These are phyloP conservation scores for Mycena galopus DNA, from an alignment of 768 basidiomycete genomes.

Conservation along the genomic window DNA sequence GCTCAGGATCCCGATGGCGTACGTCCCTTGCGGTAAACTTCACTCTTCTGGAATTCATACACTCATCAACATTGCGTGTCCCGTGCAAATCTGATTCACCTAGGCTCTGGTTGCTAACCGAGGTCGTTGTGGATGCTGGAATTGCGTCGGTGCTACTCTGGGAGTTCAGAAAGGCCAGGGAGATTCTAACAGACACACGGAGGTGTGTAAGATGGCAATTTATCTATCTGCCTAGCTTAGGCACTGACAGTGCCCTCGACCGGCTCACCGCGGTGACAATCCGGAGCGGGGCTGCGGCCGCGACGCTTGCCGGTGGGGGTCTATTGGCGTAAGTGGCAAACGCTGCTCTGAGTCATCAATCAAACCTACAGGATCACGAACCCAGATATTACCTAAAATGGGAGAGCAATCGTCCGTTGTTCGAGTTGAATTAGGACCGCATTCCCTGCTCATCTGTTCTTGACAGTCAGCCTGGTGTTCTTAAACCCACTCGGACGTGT, in stretches of 20 bases:
- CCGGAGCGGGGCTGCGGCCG: neutral
- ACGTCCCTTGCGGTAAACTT: neutral
- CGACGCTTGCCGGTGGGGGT: neutral
- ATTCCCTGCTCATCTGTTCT: neutral
- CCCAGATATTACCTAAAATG: neutral
- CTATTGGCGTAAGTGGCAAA: neutral
- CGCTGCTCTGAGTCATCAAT: neutral
- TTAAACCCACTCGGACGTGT: neutral
- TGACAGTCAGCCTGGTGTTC: neutral
- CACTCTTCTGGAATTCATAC: neutral
- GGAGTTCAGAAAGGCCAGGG: neutral
- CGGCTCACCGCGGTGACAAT: slow-evolving; percentile 1
- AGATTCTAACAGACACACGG: neutral
- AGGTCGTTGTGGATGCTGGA: neutral
- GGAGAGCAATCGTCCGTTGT: neutral
- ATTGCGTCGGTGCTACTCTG: neutral
- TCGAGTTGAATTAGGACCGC: neutral
- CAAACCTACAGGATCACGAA: neutral
- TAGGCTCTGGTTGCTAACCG: neutral
- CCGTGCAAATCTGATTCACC: neutral
- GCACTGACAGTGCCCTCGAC: neutral
- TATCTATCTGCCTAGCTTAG: neutral
- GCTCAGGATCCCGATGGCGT: neutral
- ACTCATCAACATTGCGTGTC: neutral
- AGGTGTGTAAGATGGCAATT: neutral